Base-by-base conservation (phyloP, 805 yeast genomes). In the Wickerhamomyces bisporus region DNA sequence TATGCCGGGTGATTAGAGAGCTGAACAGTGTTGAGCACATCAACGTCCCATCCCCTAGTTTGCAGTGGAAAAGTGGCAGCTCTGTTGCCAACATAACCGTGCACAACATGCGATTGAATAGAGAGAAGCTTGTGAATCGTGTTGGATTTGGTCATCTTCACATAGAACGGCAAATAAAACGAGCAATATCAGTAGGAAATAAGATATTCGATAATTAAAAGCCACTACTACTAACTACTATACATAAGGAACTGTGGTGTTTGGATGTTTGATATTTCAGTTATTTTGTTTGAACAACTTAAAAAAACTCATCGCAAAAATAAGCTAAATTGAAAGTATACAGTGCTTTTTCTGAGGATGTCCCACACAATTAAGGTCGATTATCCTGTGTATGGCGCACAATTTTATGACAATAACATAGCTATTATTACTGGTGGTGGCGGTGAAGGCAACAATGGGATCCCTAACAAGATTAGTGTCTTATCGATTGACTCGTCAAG, bases 341-440 rank as follows among this genome's bases (percentile, higher is more conserved):
- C n/a, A n/a, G n/a, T n/a, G n/a, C n/a, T n/a, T n/a, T n/a, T n/a
- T n/a, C n/a, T n/a, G n/a, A 30, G 7, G 7, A 30, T 30, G 32
- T 30, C 32, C 6, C 14, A 12, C 10, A 30, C 32, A 6, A 20
- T 20, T 10, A 18, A 30, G 17, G 11, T 13, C 15, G 32, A n/a
- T n/a, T 83, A 79, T 51, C 98, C 98, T 1, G 70, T 88, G 11
- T 85, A 82, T 49, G 91, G 87, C 3, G 81, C 91, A 37, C 75
- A 76, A 43, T 88, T 86, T 56, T 66, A 80, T 32, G 69, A 74
- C 47, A 71, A 79, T 45, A 62, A 67, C 43, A 73, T 79, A 2
- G 58, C 89, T 20, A 59, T 88, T 34, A 82, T 82, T 21, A 79
- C 87, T 3, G 98, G 98, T 30, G 98, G 98, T 32, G 97, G 97